phyloP scores from a whole-genome alignment of 129 eudicot species.

The Ambrosia artemisiifolia region DNA sequence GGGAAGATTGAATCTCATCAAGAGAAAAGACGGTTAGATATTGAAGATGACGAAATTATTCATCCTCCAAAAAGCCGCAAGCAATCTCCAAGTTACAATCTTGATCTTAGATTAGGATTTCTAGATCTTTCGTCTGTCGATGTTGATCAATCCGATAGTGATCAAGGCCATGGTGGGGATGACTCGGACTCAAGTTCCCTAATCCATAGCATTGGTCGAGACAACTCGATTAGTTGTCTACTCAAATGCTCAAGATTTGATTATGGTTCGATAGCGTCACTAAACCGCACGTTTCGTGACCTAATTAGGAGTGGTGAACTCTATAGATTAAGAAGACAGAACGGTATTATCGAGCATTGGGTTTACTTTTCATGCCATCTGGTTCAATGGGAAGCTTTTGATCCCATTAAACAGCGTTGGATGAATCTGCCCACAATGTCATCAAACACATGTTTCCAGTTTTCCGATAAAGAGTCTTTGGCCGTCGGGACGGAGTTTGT shows the following conservation, averaged over 20 bases:
- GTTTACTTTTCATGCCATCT: conserved; percentile 84
- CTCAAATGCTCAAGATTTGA: conserved; percentile 66
- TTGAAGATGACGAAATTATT: conserved; percentile 37
- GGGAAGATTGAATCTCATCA: conserved; percentile 50
- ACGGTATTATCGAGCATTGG: conserved; percentile 74
- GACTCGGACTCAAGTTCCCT: conserved; percentile 60
- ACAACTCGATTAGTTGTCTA: conserved; percentile 68
- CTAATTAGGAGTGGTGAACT: conserved; percentile 62
- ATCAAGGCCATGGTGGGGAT: conserved; percentile 19
- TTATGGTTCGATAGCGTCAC: conserved; percentile 70
- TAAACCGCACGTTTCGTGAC: conserved; percentile 65
- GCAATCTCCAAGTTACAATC: conserved; percentile 27
- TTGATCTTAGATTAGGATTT: conserved; percentile 34
- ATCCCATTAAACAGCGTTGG: conserved; percentile 64
- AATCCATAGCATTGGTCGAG: conserved; percentile 58
- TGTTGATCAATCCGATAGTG: conserved; percentile 27
- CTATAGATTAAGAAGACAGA: conserved; percentile 44
- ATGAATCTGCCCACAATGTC: conserved; percentile 68
- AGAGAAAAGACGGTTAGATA: conserved; percentile 48
- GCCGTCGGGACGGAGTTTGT: conserved; percentile 90
- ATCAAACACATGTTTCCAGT: conserved; percentile 55
- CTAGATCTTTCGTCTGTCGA: conserved; percentile 35
- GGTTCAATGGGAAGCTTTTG: conserved; percentile 89
- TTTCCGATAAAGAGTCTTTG: conserved; percentile 76
- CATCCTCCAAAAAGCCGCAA: conserved; percentile 33